These are phyloP conservation scores for Aureobasidium subglaciale DNA, from an alignment of 2,329 filamentous ascomycete species.

Conservation along the genomic window DNA sequence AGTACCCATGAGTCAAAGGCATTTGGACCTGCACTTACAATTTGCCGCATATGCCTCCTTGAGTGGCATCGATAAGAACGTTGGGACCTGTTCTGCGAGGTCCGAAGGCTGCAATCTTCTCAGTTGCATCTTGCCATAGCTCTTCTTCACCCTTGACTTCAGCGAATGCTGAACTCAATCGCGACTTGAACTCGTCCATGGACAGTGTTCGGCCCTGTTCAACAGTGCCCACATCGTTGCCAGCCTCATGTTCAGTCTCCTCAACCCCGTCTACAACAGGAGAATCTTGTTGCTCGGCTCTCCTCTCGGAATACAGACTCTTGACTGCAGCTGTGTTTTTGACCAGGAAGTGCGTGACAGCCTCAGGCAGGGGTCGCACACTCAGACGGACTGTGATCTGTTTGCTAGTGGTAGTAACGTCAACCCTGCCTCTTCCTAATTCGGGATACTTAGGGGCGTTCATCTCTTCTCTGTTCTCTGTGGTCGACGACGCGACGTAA, in stretches of 20 bases:
- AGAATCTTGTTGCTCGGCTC: constrained; percentile 38
- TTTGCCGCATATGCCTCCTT: constrained; percentile 62
- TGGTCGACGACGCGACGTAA: constrained; percentile 9
- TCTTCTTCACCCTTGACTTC: constrained; percentile 67
- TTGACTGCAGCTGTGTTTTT: constrained; percentile 78
- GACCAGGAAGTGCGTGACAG: constrained; percentile 76
- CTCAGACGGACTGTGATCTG: constrained; percentile 71
- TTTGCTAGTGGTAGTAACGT: constrained; percentile 73
- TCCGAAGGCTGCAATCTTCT: constrained; percentile 84
- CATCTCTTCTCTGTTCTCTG: constrained; percentile 68
- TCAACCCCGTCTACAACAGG: constrained; percentile 32
- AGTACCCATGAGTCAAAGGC: background rate
- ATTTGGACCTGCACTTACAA: constrained; percentile 47
- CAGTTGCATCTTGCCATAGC: constrained; percentile 66
- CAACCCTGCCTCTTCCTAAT: constrained; percentile 72
- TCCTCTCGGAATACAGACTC: constrained; percentile 64
- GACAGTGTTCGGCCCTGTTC: constrained; percentile 55
- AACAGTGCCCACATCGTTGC: constrained; percentile 40
- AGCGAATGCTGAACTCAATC: constrained; percentile 63
- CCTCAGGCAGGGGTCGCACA: constrained; percentile 68
- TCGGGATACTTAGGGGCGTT: constrained; percentile 78
- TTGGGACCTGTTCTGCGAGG: constrained; percentile 82
- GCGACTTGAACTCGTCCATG: constrained; percentile 66
- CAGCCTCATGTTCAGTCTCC: constrained; percentile 31
- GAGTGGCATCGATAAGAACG: constrained; percentile 76